Evolutionary conservation across 2,329 filamentous ascomycete species (phyloP).

Genomic region (Botrytis medusae): DNA sequence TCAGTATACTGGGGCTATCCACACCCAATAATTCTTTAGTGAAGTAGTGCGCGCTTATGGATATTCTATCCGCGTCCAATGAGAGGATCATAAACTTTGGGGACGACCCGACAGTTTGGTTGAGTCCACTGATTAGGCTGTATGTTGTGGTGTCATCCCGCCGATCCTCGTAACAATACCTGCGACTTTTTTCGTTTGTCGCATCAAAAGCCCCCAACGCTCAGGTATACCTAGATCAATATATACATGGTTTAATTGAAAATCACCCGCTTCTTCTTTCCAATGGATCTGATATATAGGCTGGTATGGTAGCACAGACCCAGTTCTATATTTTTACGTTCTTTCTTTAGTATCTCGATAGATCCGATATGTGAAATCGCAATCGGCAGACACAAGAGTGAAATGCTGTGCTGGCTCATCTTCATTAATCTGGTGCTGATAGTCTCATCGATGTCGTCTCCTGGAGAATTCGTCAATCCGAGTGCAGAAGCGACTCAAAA

Average conservation of each 20-base stretch:
- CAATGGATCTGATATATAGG: background rate
- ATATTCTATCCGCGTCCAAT: background rate
- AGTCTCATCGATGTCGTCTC: background rate
- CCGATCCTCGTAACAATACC: background rate
- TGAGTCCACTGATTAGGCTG: constrained; percentile 6
- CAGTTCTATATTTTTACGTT: background rate
- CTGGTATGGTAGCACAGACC: background rate
- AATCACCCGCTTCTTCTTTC: background rate
- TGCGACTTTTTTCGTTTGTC: background rate
- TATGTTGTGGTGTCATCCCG: constrained; percentile 7
- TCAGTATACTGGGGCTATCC: background rate
- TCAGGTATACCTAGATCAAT: background rate
- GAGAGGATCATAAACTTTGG: background rate
- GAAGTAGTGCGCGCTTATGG: constrained; percentile 7
- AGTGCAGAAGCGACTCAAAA: constrained; percentile 4
- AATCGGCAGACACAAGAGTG: background rate
- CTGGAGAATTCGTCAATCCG: constrained; percentile 13
- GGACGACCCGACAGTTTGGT: constrained; percentile 15
- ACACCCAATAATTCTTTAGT: background rate
- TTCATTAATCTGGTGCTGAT: constrained; percentile 13
- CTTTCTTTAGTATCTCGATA: background rate
- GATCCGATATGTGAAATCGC: background rate
- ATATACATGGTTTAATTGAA: background rate
- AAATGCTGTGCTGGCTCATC: background rate
- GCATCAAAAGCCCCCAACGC: background rate